A percentile compares a stretch with the other conserved stretches of the same genome.
These are phyloP conservation scores for Perilla frutescens DNA, from an alignment of 257 asterid species.

Conservation along the genomic window DNA sequence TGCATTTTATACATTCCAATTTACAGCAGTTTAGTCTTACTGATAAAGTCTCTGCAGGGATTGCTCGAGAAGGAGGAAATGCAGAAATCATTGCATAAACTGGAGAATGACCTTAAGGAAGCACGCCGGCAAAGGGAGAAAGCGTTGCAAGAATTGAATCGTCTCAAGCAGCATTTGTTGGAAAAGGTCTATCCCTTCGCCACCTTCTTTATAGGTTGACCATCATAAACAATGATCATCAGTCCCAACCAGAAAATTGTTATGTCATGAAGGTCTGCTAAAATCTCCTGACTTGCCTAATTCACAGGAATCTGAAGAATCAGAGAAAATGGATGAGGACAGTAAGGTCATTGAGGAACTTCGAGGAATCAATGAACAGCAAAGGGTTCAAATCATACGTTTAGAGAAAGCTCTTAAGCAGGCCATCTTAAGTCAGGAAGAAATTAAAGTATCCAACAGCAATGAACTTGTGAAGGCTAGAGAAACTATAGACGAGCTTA, in stretches of 20 bases:
- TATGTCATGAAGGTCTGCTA: conserved; percentile 24
- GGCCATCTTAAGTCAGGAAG: conserved; percentile 72
- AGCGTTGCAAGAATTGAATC: conserved; percentile 77
- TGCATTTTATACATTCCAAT: conserved; percentile 13
- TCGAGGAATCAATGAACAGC: conserved; percentile 72
- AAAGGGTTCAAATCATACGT: conserved; percentile 71
- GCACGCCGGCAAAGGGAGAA: conserved; percentile 74
- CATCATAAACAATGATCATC: conserved; percentile 31
- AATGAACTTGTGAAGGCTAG: conserved; percentile 71
- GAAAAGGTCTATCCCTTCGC: conserved; percentile 68
- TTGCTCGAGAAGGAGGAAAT: conserved; percentile 66
- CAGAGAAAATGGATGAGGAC: conserved; percentile 99
- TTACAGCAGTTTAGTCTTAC: conserved; percentile 37
- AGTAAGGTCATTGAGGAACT: conserved; percentile 87
- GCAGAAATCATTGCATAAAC: conserved; percentile 64
- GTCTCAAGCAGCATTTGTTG: conserved; percentile 94
- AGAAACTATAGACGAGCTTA: conserved; percentile 75
- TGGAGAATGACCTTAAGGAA: conserved; percentile 83
- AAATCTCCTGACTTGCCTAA: conserved; percentile 29
- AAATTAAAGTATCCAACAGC: conserved; percentile 60
- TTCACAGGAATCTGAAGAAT: conserved; percentile 93
- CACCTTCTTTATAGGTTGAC: conserved; percentile 26
- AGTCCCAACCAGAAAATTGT: conserved; percentile 16
- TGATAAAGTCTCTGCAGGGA: conserved; percentile 50
- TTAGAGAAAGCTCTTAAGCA: conserved; percentile 80